Base-by-base conservation (phyloP, 2,329 filamentous ascomycete genomes). In the Metarhizium sp. region DNA sequence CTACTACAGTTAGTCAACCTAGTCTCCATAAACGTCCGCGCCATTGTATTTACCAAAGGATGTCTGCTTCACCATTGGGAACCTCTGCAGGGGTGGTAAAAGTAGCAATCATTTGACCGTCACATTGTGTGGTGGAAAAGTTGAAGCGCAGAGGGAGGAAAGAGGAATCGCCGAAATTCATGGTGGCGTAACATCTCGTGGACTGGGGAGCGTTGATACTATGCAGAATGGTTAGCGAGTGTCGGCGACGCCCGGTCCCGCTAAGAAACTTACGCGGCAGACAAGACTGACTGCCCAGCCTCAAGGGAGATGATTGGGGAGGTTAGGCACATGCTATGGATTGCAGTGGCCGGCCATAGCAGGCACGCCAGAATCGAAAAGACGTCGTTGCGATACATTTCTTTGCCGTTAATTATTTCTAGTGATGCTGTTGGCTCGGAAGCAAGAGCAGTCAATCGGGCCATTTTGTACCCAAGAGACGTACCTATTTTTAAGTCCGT, bases 111-210 rank as follows among this genome's bases (percentile, higher is more conserved):
- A 55, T 43, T 48, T 50, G 18, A 20, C 55, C 52, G 8, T 43
- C 40, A 18, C 50, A 57, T 20, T 52, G 14, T 29, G 55, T 38
- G n/a, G 55, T 52, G 11, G 42, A 48, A 34, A 57, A 57, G 11
- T 51, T 55, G 30, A 54, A 57, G 36, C 45, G 51, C 18, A 57
- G 29, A n/a, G 50, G 55, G 10, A 57, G 49, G 45, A 52, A 57
- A 14, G 52, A 54, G 20, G 34, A 38, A 25, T 57, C 42, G 25
- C 36, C 48, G 20, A 57, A 57, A 36, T 55, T 43, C 16, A 57
- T 36, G 29, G 55, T 54, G 43, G 45, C 55, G 30, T 57, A 43
- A 36, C 52, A 57, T 50, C 52, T 54, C 20, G 42, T 57, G 40
- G 32, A 14, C 20, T 34, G 25, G 8, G 52, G 52, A 3, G 48